These are phyloP conservation scores for Drechslerella dactyloides DNA, from an alignment of 2,329 filamentous ascomycete species.

Conservation along the genomic window DNA sequence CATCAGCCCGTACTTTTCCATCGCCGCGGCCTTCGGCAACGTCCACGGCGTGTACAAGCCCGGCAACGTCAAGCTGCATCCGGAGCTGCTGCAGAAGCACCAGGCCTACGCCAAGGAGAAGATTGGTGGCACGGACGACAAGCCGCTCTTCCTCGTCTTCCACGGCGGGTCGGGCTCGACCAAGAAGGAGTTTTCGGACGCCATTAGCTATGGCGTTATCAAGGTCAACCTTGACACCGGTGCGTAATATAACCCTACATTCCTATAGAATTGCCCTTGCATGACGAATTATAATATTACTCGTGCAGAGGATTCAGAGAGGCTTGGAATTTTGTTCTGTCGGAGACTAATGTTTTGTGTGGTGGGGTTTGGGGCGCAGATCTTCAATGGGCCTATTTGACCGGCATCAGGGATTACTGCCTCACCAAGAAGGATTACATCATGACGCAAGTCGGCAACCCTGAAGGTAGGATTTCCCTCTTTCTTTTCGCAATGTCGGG, in stretches of 20 bases:
- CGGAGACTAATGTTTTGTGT: background rate
- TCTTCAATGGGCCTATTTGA: slow-evolving; percentile 72
- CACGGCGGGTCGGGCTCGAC: slow-evolving; percentile 93
- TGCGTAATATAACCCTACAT: slow-evolving; percentile 43
- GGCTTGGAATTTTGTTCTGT: background rate
- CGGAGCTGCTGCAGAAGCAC: slow-evolving; percentile 95
- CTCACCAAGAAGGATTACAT: slow-evolving; percentile 95
- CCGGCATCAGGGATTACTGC: slow-evolving; percentile 93
- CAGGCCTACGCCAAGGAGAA: slow-evolving; percentile 88
- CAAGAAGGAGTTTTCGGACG: slow-evolving; percentile 87
- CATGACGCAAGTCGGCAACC: slow-evolving; percentile 85
- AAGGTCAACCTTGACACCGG: slow-evolving; percentile 99
- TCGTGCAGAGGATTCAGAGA: background rate
- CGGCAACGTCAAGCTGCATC: slow-evolving; percentile 94
- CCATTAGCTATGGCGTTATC: slow-evolving; percentile 91
- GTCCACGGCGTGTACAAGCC: slow-evolving; percentile 99
- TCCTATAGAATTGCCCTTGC: too few species aligned
- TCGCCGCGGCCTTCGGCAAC: slow-evolving; percentile 97
- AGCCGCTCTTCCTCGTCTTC: slow-evolving; percentile 99
- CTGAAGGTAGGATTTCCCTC: slow-evolving; percentile 70
- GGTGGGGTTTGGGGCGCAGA: background rate
- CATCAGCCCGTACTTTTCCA: slow-evolving; percentile 96
- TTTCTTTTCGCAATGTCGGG: too few species aligned
- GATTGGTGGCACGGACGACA: slow-evolving; percentile 72
- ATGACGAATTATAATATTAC: too few species aligned